Conservation (phyloP, 345 rosid genomes). For the Raphanus sativus region DNA sequence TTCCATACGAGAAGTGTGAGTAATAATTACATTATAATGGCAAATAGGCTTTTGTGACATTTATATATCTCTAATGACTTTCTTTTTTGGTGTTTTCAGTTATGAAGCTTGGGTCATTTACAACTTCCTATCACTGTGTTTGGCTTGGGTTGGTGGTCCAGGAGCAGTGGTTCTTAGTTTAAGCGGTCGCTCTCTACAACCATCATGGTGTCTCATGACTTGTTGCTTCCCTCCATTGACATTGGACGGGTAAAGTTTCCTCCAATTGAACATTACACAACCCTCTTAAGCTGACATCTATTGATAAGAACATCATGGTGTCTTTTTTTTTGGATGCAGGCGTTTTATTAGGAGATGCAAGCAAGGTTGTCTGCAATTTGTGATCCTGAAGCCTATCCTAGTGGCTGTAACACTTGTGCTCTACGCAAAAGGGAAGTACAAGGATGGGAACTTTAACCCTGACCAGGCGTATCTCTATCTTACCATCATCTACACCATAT, state of each 20-base stretch:
- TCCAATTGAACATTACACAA: slow-evolving; percentile 48
- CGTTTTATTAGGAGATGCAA: slow-evolving; percentile 96
- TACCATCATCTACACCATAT: slow-evolving; percentile 89
- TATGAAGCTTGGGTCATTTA: slow-evolving; percentile 99
- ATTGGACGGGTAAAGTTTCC: slow-evolving; percentile 78
- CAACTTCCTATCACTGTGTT: slow-evolving; percentile 80
- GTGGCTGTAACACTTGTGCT: slow-evolving; percentile 85
- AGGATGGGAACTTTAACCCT: slow-evolving; percentile 95
- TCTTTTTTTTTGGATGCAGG: slow-evolving; percentile 23
- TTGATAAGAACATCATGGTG: background rate
- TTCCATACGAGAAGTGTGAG: slow-evolving; percentile 97
- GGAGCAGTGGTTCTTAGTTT: slow-evolving; percentile 93
- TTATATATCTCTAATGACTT: background rate
- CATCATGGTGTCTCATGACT: slow-evolving; percentile 81
- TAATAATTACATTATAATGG: background rate
- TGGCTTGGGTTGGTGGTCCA: slow-evolving; percentile 99
- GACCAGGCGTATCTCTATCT: slow-evolving; percentile 85
- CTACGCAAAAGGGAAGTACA: slow-evolving; percentile 90
- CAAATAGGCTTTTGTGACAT: background rate
- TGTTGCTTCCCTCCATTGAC: slow-evolving; percentile 85
- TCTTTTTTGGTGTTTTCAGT: slow-evolving; percentile 50
- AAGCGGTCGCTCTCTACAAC: slow-evolving; percentile 75
- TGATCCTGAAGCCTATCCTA: slow-evolving; percentile 87
- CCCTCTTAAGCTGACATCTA: slow-evolving; percentile 6
- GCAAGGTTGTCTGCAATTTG: slow-evolving; percentile 99